Conservation (phyloP, 2,329 filamentous ascomycete genomes). For the Colletotrichum viniferum region DNA sequence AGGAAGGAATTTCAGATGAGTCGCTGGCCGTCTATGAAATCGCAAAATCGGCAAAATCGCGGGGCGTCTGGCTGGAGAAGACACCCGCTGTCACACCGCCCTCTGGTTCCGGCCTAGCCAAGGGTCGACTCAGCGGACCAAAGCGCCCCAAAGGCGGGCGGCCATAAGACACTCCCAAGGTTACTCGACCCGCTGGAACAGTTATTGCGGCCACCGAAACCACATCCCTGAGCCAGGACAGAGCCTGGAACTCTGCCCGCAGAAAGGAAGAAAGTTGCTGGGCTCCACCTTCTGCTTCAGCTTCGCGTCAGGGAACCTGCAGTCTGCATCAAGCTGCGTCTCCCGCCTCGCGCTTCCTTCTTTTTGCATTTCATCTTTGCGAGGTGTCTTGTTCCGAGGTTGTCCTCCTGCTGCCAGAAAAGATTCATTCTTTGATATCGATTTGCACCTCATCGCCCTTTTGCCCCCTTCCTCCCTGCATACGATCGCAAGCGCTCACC, state of each 20-base stretch:
- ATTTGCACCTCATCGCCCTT: neutral
- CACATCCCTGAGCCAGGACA: neutral
- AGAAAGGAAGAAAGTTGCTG: neutral
- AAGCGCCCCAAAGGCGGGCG: neutral
- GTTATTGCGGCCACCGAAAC: conserved; percentile 14
- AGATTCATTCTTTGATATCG: neutral
- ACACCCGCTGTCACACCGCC: neutral
- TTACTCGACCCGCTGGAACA: neutral
- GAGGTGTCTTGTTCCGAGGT: neutral
- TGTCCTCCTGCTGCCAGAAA: neutral
- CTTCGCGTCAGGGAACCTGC: conserved; percentile 9
- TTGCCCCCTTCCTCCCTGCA: neutral
- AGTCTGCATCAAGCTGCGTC: neutral
- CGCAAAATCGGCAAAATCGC: conserved; percentile 11
- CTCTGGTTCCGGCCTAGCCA: neutral
- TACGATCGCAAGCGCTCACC: neutral
- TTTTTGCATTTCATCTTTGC: neutral
- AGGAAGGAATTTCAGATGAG: neutral
- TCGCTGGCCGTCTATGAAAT: neutral
- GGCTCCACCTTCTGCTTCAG: conserved; percentile 10
- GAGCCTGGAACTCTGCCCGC: neutral
- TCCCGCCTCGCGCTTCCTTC: neutral
- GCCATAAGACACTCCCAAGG: neutral
- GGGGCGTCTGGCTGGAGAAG: neutral
- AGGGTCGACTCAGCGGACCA: neutral